These are phyloP conservation scores for Paecilomyces sp. DNA, from an alignment of 2,329 filamentous ascomycete species.

Conservation along the genomic window DNA sequence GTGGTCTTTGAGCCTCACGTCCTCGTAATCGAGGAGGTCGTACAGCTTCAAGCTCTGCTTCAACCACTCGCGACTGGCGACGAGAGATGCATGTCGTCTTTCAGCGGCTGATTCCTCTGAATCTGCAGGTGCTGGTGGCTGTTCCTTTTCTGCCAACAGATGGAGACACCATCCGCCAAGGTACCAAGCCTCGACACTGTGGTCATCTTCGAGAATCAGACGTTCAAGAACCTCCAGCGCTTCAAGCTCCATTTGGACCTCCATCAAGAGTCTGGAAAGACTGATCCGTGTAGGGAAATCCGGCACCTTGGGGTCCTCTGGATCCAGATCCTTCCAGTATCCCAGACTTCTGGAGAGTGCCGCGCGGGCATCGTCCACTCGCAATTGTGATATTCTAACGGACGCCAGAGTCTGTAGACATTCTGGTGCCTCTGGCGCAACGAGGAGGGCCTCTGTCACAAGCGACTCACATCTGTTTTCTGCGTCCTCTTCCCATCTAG, in stretches of 20 bases:
- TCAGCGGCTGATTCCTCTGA: conserved; percentile 36
- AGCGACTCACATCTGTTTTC: conserved; percentile 81
- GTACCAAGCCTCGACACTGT: conserved; percentile 95
- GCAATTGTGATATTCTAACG: conserved; percentile 80
- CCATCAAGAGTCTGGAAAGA: conserved; percentile 78
- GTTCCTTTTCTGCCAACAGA: conserved; percentile 49
- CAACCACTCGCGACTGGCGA: conserved; percentile 75
- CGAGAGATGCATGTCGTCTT: conserved; percentile 57
- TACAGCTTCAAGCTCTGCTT: conserved; percentile 76
- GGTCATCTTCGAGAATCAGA: conserved; percentile 80
- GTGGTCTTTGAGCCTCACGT: conserved; percentile 39
- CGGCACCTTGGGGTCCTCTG: conserved; percentile 64
- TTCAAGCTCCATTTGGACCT: conserved; percentile 77
- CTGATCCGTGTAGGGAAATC: conserved; percentile 82
- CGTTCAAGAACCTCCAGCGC: conserved; percentile 80
- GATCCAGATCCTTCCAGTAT: conserved; percentile 72
- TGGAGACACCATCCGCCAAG: conserved; percentile 90
- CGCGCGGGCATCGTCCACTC: conserved; percentile 69
- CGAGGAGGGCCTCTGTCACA: conserved; percentile 81
- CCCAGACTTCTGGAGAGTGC: conserved; percentile 74
- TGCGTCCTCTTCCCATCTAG: conserved; percentile 73
- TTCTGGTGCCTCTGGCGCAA: conserved; percentile 74
- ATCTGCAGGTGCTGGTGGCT: conserved; percentile 29
- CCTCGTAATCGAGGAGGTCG: conserved; percentile 65
- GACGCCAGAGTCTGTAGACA: conserved; percentile 94